Conservation (phyloP, 176 grass and related monocot species). For the Oropetium thomaeum region DNA sequence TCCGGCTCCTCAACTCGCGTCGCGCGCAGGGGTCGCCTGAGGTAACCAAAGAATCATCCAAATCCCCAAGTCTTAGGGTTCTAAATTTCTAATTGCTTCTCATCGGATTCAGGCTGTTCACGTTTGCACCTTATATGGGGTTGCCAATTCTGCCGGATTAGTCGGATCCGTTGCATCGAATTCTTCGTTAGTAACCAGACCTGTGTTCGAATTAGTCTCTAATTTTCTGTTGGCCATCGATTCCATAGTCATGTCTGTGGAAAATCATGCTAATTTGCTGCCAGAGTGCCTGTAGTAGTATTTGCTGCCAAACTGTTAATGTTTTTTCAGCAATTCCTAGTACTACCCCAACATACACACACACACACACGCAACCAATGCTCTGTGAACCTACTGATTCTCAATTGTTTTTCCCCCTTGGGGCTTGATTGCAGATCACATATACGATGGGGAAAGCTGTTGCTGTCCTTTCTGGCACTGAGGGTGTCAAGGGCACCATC, state of each 20-base stretch:
- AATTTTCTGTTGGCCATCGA: background rate
- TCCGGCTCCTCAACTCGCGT: background rate
- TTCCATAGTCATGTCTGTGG: background rate
- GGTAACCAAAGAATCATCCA: slow-evolving; percentile 30
- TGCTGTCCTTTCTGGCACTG: slow-evolving; percentile 59
- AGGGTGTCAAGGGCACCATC: slow-evolving; percentile 81
- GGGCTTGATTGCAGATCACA: slow-evolving; percentile 52
- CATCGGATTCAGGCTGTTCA: background rate
- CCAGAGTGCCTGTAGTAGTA: background rate
- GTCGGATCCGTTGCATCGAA: background rate
- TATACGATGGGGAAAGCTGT: slow-evolving; percentile 92
- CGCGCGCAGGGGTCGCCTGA: slow-evolving; percentile 50
- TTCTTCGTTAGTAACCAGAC: background rate
- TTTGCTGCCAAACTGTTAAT: no score
- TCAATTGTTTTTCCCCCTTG: background rate
- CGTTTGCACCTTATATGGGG: background rate
- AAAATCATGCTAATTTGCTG: slow-evolving; percentile 1
- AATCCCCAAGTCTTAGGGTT: background rate
- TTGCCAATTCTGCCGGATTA: background rate
- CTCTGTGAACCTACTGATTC: background rate
- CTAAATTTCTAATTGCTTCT: background rate
- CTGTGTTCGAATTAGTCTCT: background rate
- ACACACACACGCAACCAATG: no score
- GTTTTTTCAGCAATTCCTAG: background rate
- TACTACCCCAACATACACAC: no score